Evolutionary conservation across 257 asterid genomes (phyloP).

Genomic region (Coffea canephora): DNA sequence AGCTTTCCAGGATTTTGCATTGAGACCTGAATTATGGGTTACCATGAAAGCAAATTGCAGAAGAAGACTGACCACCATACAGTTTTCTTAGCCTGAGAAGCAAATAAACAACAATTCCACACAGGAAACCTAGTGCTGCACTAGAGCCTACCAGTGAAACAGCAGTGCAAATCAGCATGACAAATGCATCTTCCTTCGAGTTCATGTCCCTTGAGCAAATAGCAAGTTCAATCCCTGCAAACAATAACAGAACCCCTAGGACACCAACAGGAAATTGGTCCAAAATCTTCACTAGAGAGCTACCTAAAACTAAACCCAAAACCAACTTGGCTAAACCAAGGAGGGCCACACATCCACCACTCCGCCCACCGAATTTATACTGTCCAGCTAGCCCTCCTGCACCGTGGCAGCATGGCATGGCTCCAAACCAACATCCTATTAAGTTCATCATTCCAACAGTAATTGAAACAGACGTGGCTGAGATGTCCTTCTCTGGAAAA

Average conservation of each 20-base stretch:
- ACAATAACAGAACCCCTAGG: slow-evolving; percentile 58
- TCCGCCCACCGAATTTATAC: slow-evolving; percentile 78
- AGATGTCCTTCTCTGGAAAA: slow-evolving; percentile 55
- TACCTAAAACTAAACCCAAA: slow-evolving; percentile 57
- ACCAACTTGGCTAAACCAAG: slow-evolving; percentile 62
- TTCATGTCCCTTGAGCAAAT: slow-evolving; percentile 63
- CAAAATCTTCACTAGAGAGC: slow-evolving; percentile 59
- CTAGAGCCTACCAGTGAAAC: slow-evolving; percentile 77
- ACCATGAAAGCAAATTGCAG: slow-evolving; percentile 29
- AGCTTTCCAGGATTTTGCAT: background rate
- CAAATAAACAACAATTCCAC: slow-evolving; percentile 63
- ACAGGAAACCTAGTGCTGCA: slow-evolving; percentile 67
- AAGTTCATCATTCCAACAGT: slow-evolving; percentile 80
- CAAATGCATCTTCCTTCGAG: slow-evolving; percentile 53
- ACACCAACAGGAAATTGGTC: slow-evolving; percentile 69
- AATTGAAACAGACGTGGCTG: slow-evolving; percentile 64
- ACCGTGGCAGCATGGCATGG: slow-evolving; percentile 83
- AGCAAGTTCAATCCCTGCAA: slow-evolving; percentile 75
- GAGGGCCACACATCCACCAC: slow-evolving; percentile 76
- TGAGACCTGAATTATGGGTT: slow-evolving; percentile 14
- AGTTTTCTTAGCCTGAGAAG: slow-evolving; percentile 46
- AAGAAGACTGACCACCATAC: slow-evolving; percentile 29
- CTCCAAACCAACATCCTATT: slow-evolving; percentile 81
- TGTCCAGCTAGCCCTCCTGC: slow-evolving; percentile 89
- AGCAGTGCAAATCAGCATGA: slow-evolving; percentile 59